Evolutionary conservation across 1,284 basidiomycete genomes (phyloP).

Genomic region (Fomitopsis betulina): DNA sequence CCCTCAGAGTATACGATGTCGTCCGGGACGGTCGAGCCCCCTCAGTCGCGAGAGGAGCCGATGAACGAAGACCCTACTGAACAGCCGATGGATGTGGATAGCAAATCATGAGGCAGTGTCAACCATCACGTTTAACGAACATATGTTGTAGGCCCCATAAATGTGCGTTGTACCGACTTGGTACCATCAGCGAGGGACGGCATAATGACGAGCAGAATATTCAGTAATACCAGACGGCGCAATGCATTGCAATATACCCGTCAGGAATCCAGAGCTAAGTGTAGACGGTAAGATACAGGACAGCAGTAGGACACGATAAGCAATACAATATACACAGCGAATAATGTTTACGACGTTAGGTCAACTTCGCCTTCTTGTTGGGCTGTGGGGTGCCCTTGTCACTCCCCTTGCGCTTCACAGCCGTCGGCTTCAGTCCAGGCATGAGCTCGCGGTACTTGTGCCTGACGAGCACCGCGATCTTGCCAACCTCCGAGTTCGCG

Average conservation of each 20-base stretch:
- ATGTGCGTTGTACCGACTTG: too few relatives aligned
- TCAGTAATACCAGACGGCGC: neutral
- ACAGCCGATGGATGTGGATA: constrained; percentile 17
- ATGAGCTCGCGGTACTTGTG: constrained; percentile 52
- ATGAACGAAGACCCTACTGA: constrained; percentile 13
- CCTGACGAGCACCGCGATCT: constrained; percentile 45
- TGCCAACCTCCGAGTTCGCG: constrained; percentile 69
- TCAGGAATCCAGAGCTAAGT: neutral
- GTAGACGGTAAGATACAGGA: constrained; percentile 4
- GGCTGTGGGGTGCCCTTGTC: constrained; percentile 62
- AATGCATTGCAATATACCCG: neutral
- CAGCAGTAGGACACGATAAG: constrained; percentile 12
- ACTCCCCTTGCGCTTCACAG: constrained; percentile 64
- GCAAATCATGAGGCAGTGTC: neutral
- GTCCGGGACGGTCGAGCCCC: constrained; percentile 17
- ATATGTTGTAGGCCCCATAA: neutral
- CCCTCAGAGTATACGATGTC: constrained; percentile 20
- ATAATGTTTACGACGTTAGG: constrained; percentile 12
- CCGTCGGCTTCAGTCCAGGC: constrained; percentile 39
- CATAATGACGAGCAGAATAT: neutral
- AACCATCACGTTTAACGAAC: neutral
- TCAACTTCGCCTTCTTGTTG: constrained; percentile 59
- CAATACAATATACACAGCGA: constrained; percentile 7
- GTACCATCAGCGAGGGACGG: too few relatives aligned
- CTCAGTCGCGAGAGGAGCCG: constrained; percentile 16